phyloP scores from a whole-genome alignment of 1,139 yeast genomes.

The Sugiyamaella castrensis region DNA sequence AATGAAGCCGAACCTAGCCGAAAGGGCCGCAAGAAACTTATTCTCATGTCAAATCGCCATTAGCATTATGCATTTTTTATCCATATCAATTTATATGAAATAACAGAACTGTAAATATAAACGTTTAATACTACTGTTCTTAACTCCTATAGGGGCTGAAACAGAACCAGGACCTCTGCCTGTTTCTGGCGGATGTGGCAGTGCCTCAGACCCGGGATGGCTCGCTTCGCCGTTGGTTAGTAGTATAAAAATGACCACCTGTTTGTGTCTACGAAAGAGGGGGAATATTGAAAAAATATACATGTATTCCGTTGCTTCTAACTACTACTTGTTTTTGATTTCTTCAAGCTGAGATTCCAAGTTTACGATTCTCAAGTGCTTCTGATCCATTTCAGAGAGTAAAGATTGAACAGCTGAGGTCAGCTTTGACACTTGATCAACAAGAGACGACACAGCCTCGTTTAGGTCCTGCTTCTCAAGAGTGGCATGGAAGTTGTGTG shows the following conservation, averaged over 20 bases:
- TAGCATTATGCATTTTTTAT: background rate
- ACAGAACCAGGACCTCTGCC: too few species aligned
- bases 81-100: too few species aligned
- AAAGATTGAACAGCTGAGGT: conserved; percentile 25
- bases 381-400: conserved; percentile 21
- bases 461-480: conserved; percentile 6
- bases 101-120: too few species aligned
- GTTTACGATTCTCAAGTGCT: conserved; percentile 24
- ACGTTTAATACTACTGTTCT: too few species aligned
- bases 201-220: too few species aligned
- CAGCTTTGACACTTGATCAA: conserved; percentile 18
- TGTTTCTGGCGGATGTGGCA: too few species aligned
- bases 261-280: too few species aligned
- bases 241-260: too few species aligned
- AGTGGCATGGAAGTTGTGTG: conserved; percentile 6
- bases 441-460: conserved; percentile 5
- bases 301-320: too few species aligned
- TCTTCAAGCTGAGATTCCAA: conserved; percentile 24
- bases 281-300: too few species aligned
- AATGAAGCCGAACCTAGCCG: conserved; percentile 32
- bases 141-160: too few species aligned
- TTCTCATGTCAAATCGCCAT: conserved; percentile 29
- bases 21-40: conserved; percentile 43
- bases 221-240: too few species aligned
- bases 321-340: background rate